Conservation (phyloP, 345 rosid species). For the Lepidium sativum region DNA sequence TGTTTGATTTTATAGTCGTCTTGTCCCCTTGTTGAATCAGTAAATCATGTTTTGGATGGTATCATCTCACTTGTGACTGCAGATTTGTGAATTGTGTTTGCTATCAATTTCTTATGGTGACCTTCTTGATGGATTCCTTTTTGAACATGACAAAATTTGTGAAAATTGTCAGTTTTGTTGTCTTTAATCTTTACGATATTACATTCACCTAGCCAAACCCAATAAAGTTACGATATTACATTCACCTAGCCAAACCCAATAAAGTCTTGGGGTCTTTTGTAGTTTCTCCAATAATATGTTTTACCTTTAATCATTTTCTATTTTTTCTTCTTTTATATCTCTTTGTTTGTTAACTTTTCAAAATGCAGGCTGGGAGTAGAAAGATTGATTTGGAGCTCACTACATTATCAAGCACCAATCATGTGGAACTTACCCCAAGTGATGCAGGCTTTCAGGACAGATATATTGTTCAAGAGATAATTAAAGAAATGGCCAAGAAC, state of each 20-base stretch:
- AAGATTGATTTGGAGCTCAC: conserved; percentile 83
- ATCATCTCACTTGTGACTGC: background rate
- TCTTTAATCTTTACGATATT: background rate
- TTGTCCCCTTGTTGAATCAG: background rate
- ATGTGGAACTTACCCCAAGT: conserved; percentile 89
- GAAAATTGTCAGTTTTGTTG: background rate
- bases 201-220: background rate
- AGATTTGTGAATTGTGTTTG: background rate
- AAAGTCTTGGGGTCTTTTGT: background rate
- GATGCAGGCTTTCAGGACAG: conserved; percentile 98
- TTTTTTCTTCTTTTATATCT: background rate
- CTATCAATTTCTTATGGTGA: background rate
- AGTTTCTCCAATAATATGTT: background rate
- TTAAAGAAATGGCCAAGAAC: conserved; percentile 96
- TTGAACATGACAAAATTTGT: background rate
- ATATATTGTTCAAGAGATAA: conserved; percentile 87
- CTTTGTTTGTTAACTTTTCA: background rate
- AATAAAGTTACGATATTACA: background rate
- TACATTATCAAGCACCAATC: conserved; percentile 75
- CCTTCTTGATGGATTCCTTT: background rate
- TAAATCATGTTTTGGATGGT: background rate
- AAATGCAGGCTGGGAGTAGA: conserved; percentile 84
- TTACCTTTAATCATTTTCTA: background rate
- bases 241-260: background rate
- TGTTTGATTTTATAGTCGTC: background rate